Conservation (phyloP, 805 yeast species). For the Saturnispora dispora region DNA sequence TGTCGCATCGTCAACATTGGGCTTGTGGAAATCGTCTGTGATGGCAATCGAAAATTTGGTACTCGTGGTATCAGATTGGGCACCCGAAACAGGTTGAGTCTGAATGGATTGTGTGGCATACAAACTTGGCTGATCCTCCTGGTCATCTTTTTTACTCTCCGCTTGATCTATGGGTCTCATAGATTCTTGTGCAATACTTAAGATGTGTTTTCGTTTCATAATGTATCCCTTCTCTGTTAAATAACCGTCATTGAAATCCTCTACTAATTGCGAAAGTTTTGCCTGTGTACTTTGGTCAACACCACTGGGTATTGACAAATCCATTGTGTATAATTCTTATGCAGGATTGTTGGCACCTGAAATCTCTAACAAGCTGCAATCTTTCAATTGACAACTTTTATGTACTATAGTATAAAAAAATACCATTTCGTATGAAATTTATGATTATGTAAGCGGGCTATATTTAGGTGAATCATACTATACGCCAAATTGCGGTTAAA, state of each 20-base stretch:
- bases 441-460: neutral
- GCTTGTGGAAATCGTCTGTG: conserved; percentile 7
- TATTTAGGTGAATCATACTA: neutral
- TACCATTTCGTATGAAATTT: neutral
- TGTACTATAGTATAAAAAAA: neutral
- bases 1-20: conserved; percentile 3
- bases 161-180: neutral
- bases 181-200: neutral
- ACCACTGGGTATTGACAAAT: conserved; percentile 39
- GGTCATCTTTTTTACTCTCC: conserved; percentile 3
- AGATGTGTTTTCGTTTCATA: conserved; percentile 42
- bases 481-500: neutral
- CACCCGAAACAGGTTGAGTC: neutral
- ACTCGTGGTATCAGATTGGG: neutral
- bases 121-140: conserved; percentile 3
- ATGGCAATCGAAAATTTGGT: conserved; percentile 5
- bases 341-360: neutral
- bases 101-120: neutral
- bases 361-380: neutral
- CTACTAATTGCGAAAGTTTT: conserved; percentile 33
- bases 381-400: neutral
- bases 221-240: conserved; percentile 66
- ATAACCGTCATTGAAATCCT: conserved; percentile 58
- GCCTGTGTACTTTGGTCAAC: conserved; percentile 29
- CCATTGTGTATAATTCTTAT: conserved; percentile 23